Base-by-base conservation (phyloP, 1,284 basidiomycete genomes). In the Violaceomyces palustris region DNA sequence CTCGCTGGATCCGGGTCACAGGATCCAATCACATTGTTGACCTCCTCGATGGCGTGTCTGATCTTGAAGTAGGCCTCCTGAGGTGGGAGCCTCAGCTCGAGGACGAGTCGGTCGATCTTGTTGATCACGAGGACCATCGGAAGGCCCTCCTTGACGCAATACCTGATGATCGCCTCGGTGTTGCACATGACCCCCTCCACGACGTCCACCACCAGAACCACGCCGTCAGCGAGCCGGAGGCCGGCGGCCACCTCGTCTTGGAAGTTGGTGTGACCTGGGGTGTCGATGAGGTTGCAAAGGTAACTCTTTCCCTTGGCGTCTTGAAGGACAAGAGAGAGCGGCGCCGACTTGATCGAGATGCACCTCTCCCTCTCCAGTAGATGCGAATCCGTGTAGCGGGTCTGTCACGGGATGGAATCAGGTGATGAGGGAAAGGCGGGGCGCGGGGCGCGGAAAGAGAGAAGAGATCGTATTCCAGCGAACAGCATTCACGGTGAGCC, bases 21-120 rank as follows among this genome's bases (percentile, higher is more conserved):
- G 28, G 82, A 80, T 59, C 89, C 93, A 58, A 58, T 61, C 46
- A 53, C 21, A 10, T 86, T 87, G 75, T 99, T 99, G 50, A 99
- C 86, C 74, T 98, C 94, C 72, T 98, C 94, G 50, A 99, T 93
- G 5, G 93, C 94, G 71, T 97, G 93, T 74, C 90, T 94, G 63
- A 98, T 88, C 79, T 98, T 98, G 78, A 93, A 97, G 78, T 89
- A 98, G 1, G 94, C 94, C 68, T 98, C 94, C 34, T 84, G 78
- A 36, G 94, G 93, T 63, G 93, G 93, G 61, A 99, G 84, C 26
- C 94, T 85, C 42, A 99, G 80, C 75, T 99, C 94, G 36, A 98
- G 82, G 57, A 98, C 93, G 35, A 98, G 81, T 44, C 94, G 83
- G 76, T 99, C 94, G 67, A 98, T 84, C 80, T 99, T 98, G 80